A percentile compares a stretch with the other conserved stretches of the same genome.
Evolutionary conservation across 305 asterid species (phyloP).

Genomic region (Striga hermonthica): DNA sequence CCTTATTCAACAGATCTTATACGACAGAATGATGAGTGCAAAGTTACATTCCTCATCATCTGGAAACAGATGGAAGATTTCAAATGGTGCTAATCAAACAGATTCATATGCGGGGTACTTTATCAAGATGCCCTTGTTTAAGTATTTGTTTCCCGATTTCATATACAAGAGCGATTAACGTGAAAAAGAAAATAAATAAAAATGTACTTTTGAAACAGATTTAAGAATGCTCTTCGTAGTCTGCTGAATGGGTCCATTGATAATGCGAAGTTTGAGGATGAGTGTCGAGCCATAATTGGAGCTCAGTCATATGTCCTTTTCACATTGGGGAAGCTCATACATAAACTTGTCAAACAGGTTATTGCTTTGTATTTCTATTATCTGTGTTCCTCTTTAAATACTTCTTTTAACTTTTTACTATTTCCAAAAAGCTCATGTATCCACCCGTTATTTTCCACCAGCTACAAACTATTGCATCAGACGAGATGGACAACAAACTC

Average conservation of each 20-base stretch:
- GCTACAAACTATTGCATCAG: constrained; percentile 73
- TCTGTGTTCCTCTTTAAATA: background rate
- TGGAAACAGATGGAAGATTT: constrained; percentile 72
- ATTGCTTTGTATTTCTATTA: constrained; percentile 3
- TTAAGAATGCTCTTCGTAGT: constrained; percentile 71
- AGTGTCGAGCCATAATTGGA: constrained; percentile 88
- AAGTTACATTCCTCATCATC: constrained; percentile 67
- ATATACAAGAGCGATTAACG: too few relatives aligned
- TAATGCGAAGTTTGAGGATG: constrained; percentile 88
- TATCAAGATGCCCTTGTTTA: constrained; percentile 25
- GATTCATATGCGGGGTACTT: constrained; percentile 76
- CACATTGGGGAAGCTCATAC: constrained; percentile 94
- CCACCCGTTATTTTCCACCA: constrained; percentile 35
- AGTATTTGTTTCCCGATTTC: constrained; percentile 14
- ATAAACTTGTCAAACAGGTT: constrained; percentile 89
- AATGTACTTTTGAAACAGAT: constrained; percentile 48
- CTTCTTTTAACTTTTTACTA: too few relatives aligned
- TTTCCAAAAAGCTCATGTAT: background rate
- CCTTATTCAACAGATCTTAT: constrained; percentile 58
- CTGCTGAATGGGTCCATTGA: constrained; percentile 84
- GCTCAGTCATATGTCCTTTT: constrained; percentile 84
- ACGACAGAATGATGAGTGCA: constrained; percentile 76
- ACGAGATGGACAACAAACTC: constrained; percentile 72
- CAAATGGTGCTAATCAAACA: constrained; percentile 46
- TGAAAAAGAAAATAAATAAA: too few relatives aligned